A percentile compares a stretch with the other conserved stretches of the same genome.
These are phyloP conservation scores for Xylariaceae sp. DNA, from an alignment of 2,329 filamentous ascomycete genomes.

Conservation along the genomic window DNA sequence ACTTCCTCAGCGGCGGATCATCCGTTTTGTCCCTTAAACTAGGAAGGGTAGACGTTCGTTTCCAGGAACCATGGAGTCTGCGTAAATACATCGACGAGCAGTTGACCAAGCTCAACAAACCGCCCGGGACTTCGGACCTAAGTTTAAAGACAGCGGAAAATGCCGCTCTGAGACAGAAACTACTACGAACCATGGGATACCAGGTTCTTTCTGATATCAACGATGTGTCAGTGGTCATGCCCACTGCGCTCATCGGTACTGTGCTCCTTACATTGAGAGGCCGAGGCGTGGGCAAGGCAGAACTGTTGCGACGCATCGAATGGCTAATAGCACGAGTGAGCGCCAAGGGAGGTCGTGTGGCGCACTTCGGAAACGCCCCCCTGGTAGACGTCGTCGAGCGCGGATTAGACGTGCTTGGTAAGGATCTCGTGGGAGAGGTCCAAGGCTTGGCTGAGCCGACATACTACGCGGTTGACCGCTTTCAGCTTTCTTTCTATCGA, in stretches of 20 bases:
- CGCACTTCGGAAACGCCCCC: conserved; percentile 85
- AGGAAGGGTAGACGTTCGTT: conserved; percentile 91
- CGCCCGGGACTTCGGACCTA: conserved; percentile 56
- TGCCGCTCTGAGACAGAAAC: conserved; percentile 67
- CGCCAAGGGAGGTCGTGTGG: conserved; percentile 88
- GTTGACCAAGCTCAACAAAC: conserved; percentile 61
- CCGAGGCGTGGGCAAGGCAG: conserved; percentile 85
- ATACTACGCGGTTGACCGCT: conserved; percentile 92
- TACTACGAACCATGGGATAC: conserved; percentile 88
- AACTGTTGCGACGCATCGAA: conserved; percentile 84
- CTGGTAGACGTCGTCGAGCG: conserved; percentile 85
- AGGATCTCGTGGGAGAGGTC: conserved; percentile 82
- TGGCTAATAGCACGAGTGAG: conserved; percentile 86
- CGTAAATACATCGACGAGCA: conserved; percentile 82
- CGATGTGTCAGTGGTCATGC: conserved; percentile 95
- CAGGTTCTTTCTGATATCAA: conserved; percentile 95
- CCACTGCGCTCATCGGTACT: conserved; percentile 92
- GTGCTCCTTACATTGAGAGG: conserved; percentile 90
- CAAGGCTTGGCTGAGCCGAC: conserved; percentile 86
- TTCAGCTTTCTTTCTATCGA: conserved; percentile 96
- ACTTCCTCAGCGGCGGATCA: conserved; percentile 84
- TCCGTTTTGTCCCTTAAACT: conserved; percentile 88
- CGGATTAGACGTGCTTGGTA: conserved; percentile 89
- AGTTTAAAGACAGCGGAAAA: conserved; percentile 56
- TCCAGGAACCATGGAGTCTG: conserved; percentile 95